Evolutionary conservation across 2,329 filamentous ascomycete genomes (phyloP), one percentile per base, ranked within the genome.

Genomic region (Neophaeococcomyces aloes): DNA sequence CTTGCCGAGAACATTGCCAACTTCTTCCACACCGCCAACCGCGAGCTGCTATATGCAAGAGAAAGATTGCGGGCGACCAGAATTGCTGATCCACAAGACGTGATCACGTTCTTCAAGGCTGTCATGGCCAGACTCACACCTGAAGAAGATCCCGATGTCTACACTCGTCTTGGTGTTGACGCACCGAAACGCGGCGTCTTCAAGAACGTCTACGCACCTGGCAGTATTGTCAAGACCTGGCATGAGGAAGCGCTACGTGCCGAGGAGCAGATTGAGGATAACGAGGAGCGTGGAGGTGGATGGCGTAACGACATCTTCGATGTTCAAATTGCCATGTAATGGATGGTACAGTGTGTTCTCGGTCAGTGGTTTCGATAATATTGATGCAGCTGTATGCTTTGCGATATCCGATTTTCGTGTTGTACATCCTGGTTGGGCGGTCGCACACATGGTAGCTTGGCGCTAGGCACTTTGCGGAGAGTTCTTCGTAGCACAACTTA

Each of bases 241-340:
- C 77, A 89, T 52, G 81, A 87, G 51, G 83, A 94, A 64, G 86
- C 78, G 0, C 65, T 69, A 17, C 69, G 72, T 48, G 86, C 85
- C 0, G 72, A 71, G 15, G 83, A 93, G 61, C 72, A 78, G 31
- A 76, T 94, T 29, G 78, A 88, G 51, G 83, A 89, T 51, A 60
- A 60, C 4, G 79, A 79, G 57, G 75, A 79, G 44, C 68, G 68
- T 36, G 78, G 74, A 13, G 83, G 60, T 7, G 65, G 83, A 0
- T 94, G 87, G 87, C 75, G 83, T 53, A 94, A 94, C 61, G 79
- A 78, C 35, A 80, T 94, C n/a, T 94, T 94, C 49, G 71, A 79
- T 53, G 58, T 73, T 29, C 63, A 25, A 15, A 36, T 50, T 27
- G 23, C 23, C 23, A 10, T 27, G 23, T 27, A 27, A 27, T 27